Evolutionary conservation across 2,329 filamentous ascomycete genomes (phyloP).

Genomic region (Talaromyces amestolkiae): DNA sequence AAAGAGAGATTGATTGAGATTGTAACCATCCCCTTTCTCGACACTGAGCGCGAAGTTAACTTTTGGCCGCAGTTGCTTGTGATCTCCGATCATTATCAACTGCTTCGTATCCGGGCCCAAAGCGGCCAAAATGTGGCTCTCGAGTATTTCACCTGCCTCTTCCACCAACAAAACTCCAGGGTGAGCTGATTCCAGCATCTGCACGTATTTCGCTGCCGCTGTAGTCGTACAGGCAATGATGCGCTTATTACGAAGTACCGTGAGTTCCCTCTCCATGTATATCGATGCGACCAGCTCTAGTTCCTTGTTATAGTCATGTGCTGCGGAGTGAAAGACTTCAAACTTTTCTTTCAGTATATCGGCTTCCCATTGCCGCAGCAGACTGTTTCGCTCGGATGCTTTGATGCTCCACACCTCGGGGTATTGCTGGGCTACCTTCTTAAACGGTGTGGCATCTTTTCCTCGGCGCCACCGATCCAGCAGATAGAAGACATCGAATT

Average conservation of each 20-base stretch:
- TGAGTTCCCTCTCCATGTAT: constrained; percentile 1
- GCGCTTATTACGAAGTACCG: neutral
- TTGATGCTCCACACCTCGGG: neutral
- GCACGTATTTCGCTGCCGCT: constrained; percentile 61
- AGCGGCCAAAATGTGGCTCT: constrained; percentile 64
- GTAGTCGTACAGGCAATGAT: constrained; percentile 67
- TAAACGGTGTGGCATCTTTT: constrained; percentile 47
- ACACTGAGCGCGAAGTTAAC: constrained; percentile 60
- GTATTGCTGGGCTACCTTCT: constrained; percentile 6
- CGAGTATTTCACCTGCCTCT: constrained; percentile 71
- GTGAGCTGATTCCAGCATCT: constrained; percentile 52
- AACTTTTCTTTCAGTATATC: constrained; percentile 1
- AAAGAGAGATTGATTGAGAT: constrained; percentile 1
- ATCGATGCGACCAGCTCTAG: neutral
- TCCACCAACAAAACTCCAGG: constrained; percentile 66
- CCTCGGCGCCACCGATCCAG: constrained; percentile 52
- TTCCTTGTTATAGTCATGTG: neutral
- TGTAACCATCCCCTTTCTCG: constrained; percentile 55
- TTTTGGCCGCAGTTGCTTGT: constrained; percentile 70
- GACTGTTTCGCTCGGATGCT: neutral
- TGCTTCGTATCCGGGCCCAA: constrained; percentile 58
- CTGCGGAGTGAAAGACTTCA: neutral
- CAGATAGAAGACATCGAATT: constrained; percentile 49
- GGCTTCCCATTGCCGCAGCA: constrained; percentile 1
- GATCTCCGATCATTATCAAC: constrained; percentile 69